phyloP scores from a whole-genome alignment of 768 basidiomycete species.

The Tricholoma flavovirens region DNA sequence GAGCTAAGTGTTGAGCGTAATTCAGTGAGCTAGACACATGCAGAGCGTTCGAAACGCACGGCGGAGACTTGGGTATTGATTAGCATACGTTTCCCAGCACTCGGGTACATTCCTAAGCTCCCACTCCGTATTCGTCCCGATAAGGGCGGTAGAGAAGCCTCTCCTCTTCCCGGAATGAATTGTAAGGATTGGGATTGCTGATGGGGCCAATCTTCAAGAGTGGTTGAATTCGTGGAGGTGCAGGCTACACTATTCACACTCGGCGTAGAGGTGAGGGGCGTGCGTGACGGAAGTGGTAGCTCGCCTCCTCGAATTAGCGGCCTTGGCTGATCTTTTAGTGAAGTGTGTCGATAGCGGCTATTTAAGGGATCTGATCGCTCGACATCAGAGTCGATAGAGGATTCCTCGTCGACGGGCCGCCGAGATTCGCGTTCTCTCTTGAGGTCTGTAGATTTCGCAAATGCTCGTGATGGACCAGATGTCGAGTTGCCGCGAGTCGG shows the following conservation, averaged over 20 bases:
- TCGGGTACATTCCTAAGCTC: slow-evolving; percentile 48
- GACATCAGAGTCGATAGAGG: slow-evolving; percentile 44
- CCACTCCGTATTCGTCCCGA: slow-evolving; percentile 53
- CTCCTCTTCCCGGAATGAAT: slow-evolving; percentile 25
- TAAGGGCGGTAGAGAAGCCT: slow-evolving; percentile 13
- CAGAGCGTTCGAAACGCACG: slow-evolving; percentile 15
- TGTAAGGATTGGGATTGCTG: slow-evolving; percentile 35
- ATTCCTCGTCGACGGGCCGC: slow-evolving; percentile 16
- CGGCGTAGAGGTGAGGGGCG: slow-evolving; percentile 33
- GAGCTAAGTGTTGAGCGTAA: not conserved
- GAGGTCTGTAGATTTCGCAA: not conserved
- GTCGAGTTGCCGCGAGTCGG: slow-evolving; percentile 29
- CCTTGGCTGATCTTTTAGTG: slow-evolving; percentile 41
- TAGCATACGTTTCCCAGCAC: slow-evolving; percentile 26
- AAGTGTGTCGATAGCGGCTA: slow-evolving; percentile 39
- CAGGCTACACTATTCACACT: slow-evolving; percentile 33
- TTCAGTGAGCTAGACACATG: not conserved
- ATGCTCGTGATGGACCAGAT: slow-evolving; percentile 22
- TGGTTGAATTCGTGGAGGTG: slow-evolving; percentile 29
- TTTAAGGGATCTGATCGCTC: slow-evolving; percentile 45
- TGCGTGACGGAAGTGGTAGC: slow-evolving; percentile 56
- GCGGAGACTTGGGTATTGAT: slow-evolving; percentile 30
- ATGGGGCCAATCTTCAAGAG: slow-evolving; percentile 33
- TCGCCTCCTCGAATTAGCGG: slow-evolving; percentile 49
- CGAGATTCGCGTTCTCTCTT: slow-evolving; percentile 48